These are phyloP conservation scores for Coemansia sp. DNA, from an alignment of 371 early-diverging fungal genomes.

Conservation along the genomic window DNA sequence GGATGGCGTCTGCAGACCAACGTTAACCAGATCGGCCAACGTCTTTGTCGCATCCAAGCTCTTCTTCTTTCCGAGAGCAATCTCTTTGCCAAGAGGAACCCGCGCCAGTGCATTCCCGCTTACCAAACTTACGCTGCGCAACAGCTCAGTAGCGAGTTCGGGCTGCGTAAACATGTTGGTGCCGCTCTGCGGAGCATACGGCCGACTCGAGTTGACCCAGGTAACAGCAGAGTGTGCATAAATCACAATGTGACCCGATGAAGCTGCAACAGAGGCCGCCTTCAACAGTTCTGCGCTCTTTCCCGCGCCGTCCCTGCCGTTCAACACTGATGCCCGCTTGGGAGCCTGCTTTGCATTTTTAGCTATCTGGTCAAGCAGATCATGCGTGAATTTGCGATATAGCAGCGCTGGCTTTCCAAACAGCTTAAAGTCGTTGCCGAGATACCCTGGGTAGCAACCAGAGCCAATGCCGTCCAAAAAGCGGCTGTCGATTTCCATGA, in stretches of 20 bases:
- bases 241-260: constrained; percentile 33
- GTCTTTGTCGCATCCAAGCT: constrained; percentile 19
- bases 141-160: constrained; percentile 27
- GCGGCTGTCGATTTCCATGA: constrained; percentile 24
- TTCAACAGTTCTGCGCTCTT: constrained; percentile 51
- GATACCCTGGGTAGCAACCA: constrained; percentile 16
- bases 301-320: constrained; percentile 39
- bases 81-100: constrained; percentile 34
- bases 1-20: constrained; percentile 37
- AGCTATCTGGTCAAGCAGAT: constrained; percentile 29
- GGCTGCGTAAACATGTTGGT: constrained; percentile 30
- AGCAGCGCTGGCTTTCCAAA: constrained; percentile 46
- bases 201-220: constrained; percentile 51
- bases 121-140: constrained; percentile 18
- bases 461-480: constrained; percentile 31
- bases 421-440: constrained; percentile 44
- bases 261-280: constrained; percentile 35
- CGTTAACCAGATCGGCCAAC: constrained; percentile 29
- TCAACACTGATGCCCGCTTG: constrained; percentile 28
- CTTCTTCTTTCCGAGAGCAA: constrained; percentile 31
- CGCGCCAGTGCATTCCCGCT: constrained; percentile 28
- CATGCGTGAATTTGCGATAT: constrained; percentile 38
- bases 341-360: constrained; percentile 10
- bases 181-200: constrained; percentile 36
- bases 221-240: constrained; percentile 29